phyloP scores from a whole-genome alignment of 495 filamentous ascomycete genomes.

The Hypoxylon trugodes region DNA sequence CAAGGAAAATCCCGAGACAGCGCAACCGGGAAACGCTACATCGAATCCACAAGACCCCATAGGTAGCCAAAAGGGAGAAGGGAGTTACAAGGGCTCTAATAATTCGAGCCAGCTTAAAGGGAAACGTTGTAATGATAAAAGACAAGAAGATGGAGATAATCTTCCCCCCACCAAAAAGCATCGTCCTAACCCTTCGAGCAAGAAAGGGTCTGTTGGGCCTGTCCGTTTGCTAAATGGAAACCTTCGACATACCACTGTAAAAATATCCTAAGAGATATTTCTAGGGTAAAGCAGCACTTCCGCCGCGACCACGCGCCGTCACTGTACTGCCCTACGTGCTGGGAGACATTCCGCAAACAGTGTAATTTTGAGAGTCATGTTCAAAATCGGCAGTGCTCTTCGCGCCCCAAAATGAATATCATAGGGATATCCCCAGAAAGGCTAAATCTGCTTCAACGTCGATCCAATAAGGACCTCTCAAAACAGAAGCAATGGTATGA shows the following conservation, averaged over 20 bases:
- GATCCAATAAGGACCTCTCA: not conserved
- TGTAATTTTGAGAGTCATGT: not conserved
- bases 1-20: not conserved
- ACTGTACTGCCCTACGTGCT: not conserved
- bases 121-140: not conserved
- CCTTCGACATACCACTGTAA: not conserved
- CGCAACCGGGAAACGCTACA: not conserved
- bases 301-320: not conserved
- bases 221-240: not conserved
- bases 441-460: not conserved
- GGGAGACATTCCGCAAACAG: not conserved
- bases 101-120: not conserved
- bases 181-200: not conserved
- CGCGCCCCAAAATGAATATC: not conserved
- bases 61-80: not conserved
- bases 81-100: not conserved
- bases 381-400: not conserved
- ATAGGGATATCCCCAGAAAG: not conserved
- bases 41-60: not conserved
- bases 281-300: not conserved
- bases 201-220: not conserved
- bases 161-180: not conserved
- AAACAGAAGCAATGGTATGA: not conserved
- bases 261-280: not conserved
- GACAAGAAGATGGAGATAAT: not conserved